These are phyloP conservation scores for Fusarium sacchari DNA, from an alignment of 2,329 filamentous ascomycete species.

Conservation along the genomic window DNA sequence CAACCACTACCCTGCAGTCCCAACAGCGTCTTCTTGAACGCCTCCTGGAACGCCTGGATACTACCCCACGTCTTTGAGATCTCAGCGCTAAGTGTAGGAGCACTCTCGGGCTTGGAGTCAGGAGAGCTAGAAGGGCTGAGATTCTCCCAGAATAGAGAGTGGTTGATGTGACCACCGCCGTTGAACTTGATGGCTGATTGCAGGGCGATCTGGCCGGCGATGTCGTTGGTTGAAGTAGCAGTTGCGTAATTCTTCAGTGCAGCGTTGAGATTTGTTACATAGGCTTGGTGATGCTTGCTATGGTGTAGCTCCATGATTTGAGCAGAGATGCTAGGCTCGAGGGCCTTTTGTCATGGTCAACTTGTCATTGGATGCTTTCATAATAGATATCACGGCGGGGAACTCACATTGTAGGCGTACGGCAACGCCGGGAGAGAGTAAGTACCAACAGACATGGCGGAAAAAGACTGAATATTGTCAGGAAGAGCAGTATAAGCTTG, in stretches of 20 bases:
- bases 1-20: conserved; percentile 86
- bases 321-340: conserved; percentile 78
- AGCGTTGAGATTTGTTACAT: conserved; percentile 79
- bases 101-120: conserved; percentile 65
- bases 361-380: background rate
- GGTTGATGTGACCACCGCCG: conserved; percentile 92
- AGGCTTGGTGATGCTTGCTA: conserved; percentile 81
- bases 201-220: conserved; percentile 72
- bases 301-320: conserved; percentile 88
- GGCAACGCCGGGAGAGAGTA: conserved; percentile 74
- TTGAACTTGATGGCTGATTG: conserved; percentile 84
- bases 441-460: conserved; percentile 51
- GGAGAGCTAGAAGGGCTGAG: conserved; percentile 69
- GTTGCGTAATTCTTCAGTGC: conserved; percentile 69
- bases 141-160: conserved; percentile 92
- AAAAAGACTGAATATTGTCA: background rate
- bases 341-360: conserved; percentile 58
- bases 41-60: conserved; percentile 70
- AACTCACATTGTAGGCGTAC: conserved; percentile 75
- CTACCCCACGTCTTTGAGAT: conserved; percentile 76
- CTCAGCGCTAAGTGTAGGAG: conserved; percentile 67
- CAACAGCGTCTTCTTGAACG: conserved; percentile 72
- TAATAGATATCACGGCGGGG: background rate
- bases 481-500: background rate
- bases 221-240: conserved; percentile 66